Evolutionary conservation across 2,329 filamentous ascomycete genomes (phyloP).

Genomic region (Stagonosporopsis rhizophila): DNA sequence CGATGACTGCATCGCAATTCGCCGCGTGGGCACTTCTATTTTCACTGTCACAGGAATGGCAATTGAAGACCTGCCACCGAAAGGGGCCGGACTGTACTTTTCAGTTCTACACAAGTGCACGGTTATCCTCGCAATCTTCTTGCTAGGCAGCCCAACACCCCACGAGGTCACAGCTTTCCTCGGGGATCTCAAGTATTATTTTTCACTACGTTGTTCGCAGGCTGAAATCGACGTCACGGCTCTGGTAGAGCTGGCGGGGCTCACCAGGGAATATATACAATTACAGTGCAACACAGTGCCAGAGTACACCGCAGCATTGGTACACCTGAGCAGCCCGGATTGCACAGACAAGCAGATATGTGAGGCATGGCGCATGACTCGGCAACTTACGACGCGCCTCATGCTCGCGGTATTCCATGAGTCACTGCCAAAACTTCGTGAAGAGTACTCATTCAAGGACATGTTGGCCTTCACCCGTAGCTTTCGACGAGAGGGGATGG

Average conservation of each 20-base stretch:
- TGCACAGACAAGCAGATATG: background rate
- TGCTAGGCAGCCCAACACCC: background rate
- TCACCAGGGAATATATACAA: background rate
- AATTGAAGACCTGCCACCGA: background rate
- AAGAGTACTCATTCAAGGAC: background rate
- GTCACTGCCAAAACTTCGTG: background rate
- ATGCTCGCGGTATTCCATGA: background rate
- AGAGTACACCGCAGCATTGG: background rate
- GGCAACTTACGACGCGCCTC: background rate
- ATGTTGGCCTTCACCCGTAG: conserved; percentile 1
- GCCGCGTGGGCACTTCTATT: background rate
- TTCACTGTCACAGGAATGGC: background rate
- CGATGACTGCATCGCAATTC: background rate
- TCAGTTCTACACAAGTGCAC: background rate
- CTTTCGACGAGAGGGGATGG: background rate
- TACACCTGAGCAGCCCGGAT: background rate
- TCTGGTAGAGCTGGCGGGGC: background rate
- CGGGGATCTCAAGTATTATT: background rate
- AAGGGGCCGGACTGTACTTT: background rate
- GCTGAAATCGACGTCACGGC: background rate
- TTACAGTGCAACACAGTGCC: background rate
- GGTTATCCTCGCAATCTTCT: background rate
- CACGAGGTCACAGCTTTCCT: background rate
- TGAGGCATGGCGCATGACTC: background rate
- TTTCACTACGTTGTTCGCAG: background rate